Evolutionary conservation across 495 filamentous ascomycete genomes (phyloP), one percentile per base, ranked within the genome.

Genomic region (Penicillium ochrochloron): DNA sequence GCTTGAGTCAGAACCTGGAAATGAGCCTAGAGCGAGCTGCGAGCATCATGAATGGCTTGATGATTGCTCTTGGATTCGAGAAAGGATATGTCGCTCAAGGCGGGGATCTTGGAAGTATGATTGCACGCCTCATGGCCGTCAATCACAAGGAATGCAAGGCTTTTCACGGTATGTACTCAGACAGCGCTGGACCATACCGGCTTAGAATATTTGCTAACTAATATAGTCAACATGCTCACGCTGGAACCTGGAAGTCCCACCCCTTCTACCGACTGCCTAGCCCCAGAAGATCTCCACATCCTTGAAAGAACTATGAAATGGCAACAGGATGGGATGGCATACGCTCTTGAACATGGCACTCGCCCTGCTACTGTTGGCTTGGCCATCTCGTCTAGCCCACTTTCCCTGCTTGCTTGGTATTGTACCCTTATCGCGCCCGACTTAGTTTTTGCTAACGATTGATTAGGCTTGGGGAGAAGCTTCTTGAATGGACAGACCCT

Each of bases 331-430:
- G 70, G 25, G 82, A 76, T 63, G 8, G 29, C 1, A 48, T 88
- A 89, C 63, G 80, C 76, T 0, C 37, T 74, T 2, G 74, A 80
- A 71, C 87, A 89, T 59, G 84, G 76, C 9, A 86, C 84, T 0
- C 68, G 82, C 10, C 84, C 86, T 0, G 68, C 71, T 10, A 88
- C 86, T 4, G 81, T 85, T 21, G 80, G 83, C 0, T 73, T 86
- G 9, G 82, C 78, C 0, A 73, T 89, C 1, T 70, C 74, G 5
- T 77, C 76, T 2, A 87, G 70, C 57, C 86, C 87, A 1, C 61
- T 90, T 7, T 83, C 84, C 0, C 73, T 88, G 25, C 76, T 89
- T 7, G 80, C 83, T 21, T 89, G 87, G 86, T 67, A 57, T 55
- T 19, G 41, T 50, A 21, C 7, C 54, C 19, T 8, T 23, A 25